A percentile compares a stretch with the other conserved stretches of the same genome.
These are phyloP conservation scores for Lachancea quebecensis DNA, from an alignment of 805 yeast genomes.

Conservation along the genomic window DNA sequence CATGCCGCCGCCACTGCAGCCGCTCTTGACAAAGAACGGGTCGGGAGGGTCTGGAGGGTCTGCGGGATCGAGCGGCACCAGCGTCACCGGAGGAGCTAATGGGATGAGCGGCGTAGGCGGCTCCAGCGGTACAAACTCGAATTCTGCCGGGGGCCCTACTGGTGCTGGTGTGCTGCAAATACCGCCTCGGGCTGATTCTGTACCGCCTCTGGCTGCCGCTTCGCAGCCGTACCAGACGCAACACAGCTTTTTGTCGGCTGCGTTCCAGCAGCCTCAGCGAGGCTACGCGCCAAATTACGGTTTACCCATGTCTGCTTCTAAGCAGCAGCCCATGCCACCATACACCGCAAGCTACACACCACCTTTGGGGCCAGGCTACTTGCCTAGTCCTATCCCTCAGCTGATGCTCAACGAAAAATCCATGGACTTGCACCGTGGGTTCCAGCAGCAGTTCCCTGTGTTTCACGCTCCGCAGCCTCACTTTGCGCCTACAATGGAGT, in stretches of 20 bases:
- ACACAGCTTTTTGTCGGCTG: constrained; percentile 1
- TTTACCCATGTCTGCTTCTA: constrained; percentile 1
- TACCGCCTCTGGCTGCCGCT: constrained; percentile 1
- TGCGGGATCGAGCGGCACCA: background rate
- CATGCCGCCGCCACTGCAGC: constrained; percentile 2
- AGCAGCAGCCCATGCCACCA: constrained; percentile 4
- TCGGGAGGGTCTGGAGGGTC: no score
- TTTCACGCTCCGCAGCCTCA: constrained; percentile 4
- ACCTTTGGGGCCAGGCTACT: constrained; percentile 6
- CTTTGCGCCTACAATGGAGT: constrained; percentile 1
- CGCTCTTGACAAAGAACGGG: background rate
- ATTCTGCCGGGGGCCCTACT: background rate
- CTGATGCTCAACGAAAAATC: constrained; percentile 2
- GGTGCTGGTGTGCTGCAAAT: background rate
- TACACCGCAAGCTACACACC: constrained; percentile 4
- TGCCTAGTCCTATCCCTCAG: constrained; percentile 8
- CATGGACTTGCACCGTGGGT: constrained; percentile 4
- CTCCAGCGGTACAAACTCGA: background rate
- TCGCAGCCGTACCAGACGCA: constrained; percentile 2
- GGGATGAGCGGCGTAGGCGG: background rate
- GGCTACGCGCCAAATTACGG: constrained; percentile 1
- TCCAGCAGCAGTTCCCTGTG: constrained; percentile 5
- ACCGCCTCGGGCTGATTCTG: constrained; percentile 1
- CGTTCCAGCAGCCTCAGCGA: constrained; percentile 6
- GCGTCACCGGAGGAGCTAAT: background rate